These are phyloP conservation scores for Omphalotus olearius DNA, from an alignment of 1,284 basidiomycete species.

Conservation along the genomic window DNA sequence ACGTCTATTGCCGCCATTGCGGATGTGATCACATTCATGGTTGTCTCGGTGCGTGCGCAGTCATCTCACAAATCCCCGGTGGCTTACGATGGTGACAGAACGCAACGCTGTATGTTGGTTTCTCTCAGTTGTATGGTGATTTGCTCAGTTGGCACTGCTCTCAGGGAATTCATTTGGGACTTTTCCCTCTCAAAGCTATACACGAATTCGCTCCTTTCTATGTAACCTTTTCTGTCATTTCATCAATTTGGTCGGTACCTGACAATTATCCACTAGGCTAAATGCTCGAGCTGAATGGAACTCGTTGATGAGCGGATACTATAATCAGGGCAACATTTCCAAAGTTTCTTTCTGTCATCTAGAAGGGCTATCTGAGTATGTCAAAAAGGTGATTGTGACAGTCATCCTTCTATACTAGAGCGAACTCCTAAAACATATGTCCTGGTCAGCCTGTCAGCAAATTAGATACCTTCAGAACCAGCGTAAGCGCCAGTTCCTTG, in stretches of 20 bases:
- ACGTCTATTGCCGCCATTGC: slow-evolving; percentile 8
- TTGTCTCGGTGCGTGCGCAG: slow-evolving; percentile 1
- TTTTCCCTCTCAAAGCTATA: slow-evolving; percentile 9
- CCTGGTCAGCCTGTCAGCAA: too few species aligned
- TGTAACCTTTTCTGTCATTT: neutral
- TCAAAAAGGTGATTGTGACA: too few species aligned
- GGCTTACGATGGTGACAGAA: neutral
- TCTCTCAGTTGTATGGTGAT: too few species aligned
- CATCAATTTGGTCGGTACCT: neutral
- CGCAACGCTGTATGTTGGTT: slow-evolving; percentile 3
- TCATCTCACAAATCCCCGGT: neutral
- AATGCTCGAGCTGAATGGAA: slow-evolving; percentile 10
- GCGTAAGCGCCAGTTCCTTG: too few species aligned
- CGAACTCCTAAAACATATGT: too few species aligned
- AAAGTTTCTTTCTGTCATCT: too few species aligned
- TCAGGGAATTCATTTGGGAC: slow-evolving; percentile 11
- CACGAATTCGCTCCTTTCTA: slow-evolving; percentile 10
- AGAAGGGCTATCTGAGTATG: too few species aligned
- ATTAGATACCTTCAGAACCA: too few species aligned
- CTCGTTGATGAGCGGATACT: neutral
- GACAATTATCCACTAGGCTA: neutral
- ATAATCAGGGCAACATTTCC: too few species aligned
- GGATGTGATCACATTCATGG: slow-evolving; percentile 6
- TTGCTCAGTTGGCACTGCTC: neutral
- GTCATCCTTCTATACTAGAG: too few species aligned